Conservation (phyloP, 2,329 filamentous ascomycete genomes). For the Rutstroemia sp. region DNA sequence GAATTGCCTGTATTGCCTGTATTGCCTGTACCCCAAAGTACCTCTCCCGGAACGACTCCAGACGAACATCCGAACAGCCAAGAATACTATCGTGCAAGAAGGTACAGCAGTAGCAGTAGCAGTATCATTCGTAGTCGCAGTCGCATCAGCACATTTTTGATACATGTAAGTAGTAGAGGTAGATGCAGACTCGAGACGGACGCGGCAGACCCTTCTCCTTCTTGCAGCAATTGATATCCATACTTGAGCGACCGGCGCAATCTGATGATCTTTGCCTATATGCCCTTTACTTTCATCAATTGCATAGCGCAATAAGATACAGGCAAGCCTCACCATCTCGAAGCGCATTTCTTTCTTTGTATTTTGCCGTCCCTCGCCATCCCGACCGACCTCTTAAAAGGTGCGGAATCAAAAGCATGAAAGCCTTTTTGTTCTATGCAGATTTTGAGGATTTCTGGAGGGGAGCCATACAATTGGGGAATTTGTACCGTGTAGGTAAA, state of each 20-base stretch:
- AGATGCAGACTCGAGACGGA: no score
- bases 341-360: constrained; percentile 1
- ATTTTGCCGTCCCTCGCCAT: neutral
- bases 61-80: neutral
- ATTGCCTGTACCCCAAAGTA: no score
- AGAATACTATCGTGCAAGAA: neutral
- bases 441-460: constrained; percentile 3
- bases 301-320: neutral
- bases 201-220: no score
- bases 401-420: constrained; percentile 5
- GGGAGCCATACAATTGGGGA: constrained; percentile 2
- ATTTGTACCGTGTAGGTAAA: neutral
- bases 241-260: no score
- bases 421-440: constrained; percentile 6
- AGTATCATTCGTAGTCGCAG: neutral
- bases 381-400: constrained; percentile 1
- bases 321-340: neutral
- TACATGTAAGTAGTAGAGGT: no score
- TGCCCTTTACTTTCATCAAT: neutral
- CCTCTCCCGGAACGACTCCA: neutral
- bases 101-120: neutral
- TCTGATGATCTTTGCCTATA: no score
- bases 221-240: constrained; percentile 1
- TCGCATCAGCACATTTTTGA: neutral
- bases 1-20: no score